phyloP scores from a whole-genome alignment of 2,329 filamentous ascomycete species.

The Piedraia hortae region DNA sequence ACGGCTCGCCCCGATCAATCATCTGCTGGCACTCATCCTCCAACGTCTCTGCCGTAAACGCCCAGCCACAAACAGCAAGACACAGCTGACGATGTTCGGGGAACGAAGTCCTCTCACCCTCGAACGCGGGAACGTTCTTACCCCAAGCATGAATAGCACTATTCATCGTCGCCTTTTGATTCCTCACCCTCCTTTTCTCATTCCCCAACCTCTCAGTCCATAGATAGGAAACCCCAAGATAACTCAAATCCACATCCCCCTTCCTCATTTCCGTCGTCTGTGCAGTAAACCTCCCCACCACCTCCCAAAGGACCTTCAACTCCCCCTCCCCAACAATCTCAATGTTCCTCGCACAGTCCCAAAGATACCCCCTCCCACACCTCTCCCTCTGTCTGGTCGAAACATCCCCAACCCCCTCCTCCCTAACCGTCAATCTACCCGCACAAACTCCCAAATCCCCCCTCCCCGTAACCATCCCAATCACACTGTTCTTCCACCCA shows the following conservation, averaged over 20 bases:
- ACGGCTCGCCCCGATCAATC: constrained; percentile 29
- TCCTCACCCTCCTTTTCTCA: constrained; percentile 3
- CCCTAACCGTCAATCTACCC: not conserved
- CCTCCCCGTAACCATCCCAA: no score
- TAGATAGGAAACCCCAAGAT: constrained; percentile 43
- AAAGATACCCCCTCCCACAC: constrained; percentile 27
- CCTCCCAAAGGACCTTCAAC: constrained; percentile 55
- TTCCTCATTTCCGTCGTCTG: constrained; percentile 33
- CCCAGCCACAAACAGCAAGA: constrained; percentile 47
- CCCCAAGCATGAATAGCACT: constrained; percentile 24
- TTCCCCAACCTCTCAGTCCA: constrained; percentile 36
- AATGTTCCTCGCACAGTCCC: constrained; percentile 36
- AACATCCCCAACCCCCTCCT: constrained; percentile 1
- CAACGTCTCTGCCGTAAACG: constrained; percentile 26
- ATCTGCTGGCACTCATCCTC: constrained; percentile 23
- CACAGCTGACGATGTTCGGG: constrained; percentile 48
- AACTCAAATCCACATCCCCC: constrained; percentile 44
- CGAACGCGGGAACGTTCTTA: constrained; percentile 32
- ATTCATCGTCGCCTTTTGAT: constrained; percentile 1
- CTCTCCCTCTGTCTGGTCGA: constrained; percentile 21
- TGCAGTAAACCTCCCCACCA: constrained; percentile 37
- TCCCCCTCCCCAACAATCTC: constrained; percentile 46
- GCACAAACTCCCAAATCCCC: no score
- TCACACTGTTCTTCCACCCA: no score
- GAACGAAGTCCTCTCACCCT: constrained; percentile 33